These are phyloP conservation scores for Agroathelia rolfsii DNA, from an alignment of 1,284 basidiomycete genomes.

Conservation along the genomic window DNA sequence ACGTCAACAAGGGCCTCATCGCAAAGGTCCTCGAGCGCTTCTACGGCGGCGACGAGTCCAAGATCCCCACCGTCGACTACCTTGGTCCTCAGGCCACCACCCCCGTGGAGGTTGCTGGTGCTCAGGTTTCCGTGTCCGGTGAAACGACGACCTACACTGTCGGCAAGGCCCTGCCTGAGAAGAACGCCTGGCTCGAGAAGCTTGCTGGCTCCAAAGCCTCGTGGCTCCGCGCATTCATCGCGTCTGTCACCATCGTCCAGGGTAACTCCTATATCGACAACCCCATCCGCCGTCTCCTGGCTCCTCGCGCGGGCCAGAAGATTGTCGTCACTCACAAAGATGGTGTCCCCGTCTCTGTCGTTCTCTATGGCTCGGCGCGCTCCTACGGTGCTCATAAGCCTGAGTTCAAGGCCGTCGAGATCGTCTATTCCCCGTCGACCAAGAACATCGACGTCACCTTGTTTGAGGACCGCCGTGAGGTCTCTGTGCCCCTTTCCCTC, in stretches of 20 bases:
- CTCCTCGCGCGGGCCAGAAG: conserved; percentile 74
- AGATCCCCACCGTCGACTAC: conserved; percentile 82
- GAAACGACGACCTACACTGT: conserved; percentile 50
- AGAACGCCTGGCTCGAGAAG: conserved; percentile 73
- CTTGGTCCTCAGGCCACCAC: conserved; percentile 51
- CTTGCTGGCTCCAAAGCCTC: conserved; percentile 74
- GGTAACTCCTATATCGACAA: conserved; percentile 82
- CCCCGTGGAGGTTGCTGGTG: conserved; percentile 30
- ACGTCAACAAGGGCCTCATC: conserved; percentile 74
- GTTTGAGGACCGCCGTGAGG: conserved; percentile 76
- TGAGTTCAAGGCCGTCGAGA: conserved; percentile 79
- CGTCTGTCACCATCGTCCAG: conserved; percentile 77
- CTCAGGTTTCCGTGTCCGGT: conserved; percentile 37
- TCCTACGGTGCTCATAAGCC: conserved; percentile 69
- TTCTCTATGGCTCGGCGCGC: conserved; percentile 70
- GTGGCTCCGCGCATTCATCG: conserved; percentile 85
- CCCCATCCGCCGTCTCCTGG: conserved; percentile 80
- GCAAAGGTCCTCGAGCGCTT: conserved; percentile 73
- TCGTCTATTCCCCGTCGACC: conserved; percentile 47
- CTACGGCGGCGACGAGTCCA: conserved; percentile 72
- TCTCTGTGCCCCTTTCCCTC: conserved; percentile 74
- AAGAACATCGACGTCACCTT: conserved; percentile 68
- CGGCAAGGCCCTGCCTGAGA: conserved; percentile 44
- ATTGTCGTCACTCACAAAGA: conserved; percentile 48
- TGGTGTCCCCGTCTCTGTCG: conserved; percentile 45